Base-by-base conservation (phyloP, 441 rosid species). In the Mallotus japonicus region DNA sequence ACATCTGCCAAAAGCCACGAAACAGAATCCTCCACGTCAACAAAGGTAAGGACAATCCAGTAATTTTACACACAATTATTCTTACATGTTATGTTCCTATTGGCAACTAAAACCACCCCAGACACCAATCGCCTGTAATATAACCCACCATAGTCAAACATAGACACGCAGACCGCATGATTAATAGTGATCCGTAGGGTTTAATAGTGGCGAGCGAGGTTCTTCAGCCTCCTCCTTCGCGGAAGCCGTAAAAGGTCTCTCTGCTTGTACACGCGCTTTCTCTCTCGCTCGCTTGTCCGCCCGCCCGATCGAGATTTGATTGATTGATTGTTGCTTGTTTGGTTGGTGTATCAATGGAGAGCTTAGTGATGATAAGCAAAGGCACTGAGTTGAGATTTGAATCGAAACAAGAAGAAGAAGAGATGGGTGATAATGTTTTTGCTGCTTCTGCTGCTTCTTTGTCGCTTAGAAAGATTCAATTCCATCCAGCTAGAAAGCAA, bases 401-500 rank as follows among this genome's bases (percentile, higher is more conserved):
- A 75, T 60, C 79, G 46, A 84, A 67, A 22, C 66, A 16, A 1
- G 79, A 60, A n/a, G 59, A 16, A 16, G 58, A 16, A 54, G 22
- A 54, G 22, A 54, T 5, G 20, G 17, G 19, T 53, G 57, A 11
- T 49, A 49, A 3, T 49, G 55, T 54, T 67, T 78, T 28, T 28
- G 32, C 40, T 37, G 6, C 40, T 37, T 4, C 84, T 20, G 75
- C 81, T 37, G 75, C 83, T 8, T 69, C 87, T 57, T 40, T 83
- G 6, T 28, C 83, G 37, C 71, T 77, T 2, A 83, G 90, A 42
- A 87, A 73, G 81, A 84, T 92, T 71, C 84, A 84, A 76, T 90
- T 92, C 67, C 89, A 83, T 14, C 96, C 82, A 0, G 92, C 93
- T 7, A 84, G 87, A 62, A 92, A 86, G 72, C 83, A 82, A 51